These are phyloP conservation scores for Aspergillus phoenicis DNA, from an alignment of 2,329 filamentous ascomycete genomes.

Conservation along the genomic window DNA sequence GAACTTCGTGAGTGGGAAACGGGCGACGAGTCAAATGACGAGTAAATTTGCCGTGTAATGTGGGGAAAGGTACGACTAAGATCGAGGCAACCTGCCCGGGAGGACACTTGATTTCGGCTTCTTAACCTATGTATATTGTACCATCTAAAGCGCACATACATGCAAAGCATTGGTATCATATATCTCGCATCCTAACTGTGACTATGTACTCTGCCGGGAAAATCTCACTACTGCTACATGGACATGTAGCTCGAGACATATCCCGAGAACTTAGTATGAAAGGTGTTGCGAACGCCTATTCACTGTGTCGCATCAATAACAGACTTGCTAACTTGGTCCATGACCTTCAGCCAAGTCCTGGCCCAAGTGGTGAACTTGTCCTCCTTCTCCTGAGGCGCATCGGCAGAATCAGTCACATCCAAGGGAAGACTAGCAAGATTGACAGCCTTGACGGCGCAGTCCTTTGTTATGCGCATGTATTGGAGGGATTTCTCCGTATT, in stretches of 20 bases:
- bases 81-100: not conserved
- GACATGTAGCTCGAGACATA: too few species aligned
- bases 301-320: conserved; percentile 17
- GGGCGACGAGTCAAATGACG: conserved; percentile 24
- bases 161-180: not conserved
- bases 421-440: conserved; percentile 75
- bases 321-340: conserved; percentile 45
- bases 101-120: not conserved
- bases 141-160: not conserved
- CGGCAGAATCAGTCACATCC: conserved; percentile 61
- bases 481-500: conserved; percentile 37
- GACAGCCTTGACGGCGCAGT: conserved; percentile 64
- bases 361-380: conserved; percentile 83
- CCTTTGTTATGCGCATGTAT: conserved; percentile 37
- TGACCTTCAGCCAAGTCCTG: conserved; percentile 55
- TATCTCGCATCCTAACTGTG: not conserved
- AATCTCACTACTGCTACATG: too few species aligned
- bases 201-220: too few species aligned
- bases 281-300: not conserved
- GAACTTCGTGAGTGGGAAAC: conserved; percentile 44
- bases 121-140: conserved; percentile 7
- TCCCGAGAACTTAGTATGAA: too few species aligned
- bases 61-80: not conserved
- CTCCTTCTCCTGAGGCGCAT: conserved; percentile 57
- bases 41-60: conserved; percentile 2